Conservation (phyloP, 208 protist genomes). For the Trypanosoma congolense region DNA sequence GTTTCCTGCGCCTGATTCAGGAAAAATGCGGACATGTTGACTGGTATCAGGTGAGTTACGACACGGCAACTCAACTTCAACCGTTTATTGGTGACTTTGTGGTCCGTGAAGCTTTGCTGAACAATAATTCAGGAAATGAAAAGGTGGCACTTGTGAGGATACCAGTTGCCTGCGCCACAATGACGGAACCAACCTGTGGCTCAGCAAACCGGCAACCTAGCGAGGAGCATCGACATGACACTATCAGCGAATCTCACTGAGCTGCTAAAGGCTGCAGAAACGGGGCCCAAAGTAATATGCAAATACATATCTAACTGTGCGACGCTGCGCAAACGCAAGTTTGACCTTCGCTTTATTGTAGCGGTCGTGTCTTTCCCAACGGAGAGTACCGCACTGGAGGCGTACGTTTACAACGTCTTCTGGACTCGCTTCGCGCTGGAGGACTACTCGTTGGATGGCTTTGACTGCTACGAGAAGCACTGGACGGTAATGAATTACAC, state of each 20-base stretch:
- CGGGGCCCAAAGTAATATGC: slow-evolving; percentile 26
- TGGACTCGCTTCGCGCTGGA: slow-evolving; percentile 32
- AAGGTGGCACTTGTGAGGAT: slow-evolving; percentile 6
- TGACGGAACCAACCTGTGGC: slow-evolving; percentile 37
- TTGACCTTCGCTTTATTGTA: slow-evolving; percentile 36
- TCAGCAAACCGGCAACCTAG: slow-evolving; percentile 27
- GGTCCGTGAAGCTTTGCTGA: slow-evolving; percentile 14
- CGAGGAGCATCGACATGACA: slow-evolving; percentile 28
- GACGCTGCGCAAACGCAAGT: slow-evolving; percentile 22
- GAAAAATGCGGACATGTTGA: slow-evolving; percentile 16
- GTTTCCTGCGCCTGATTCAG: slow-evolving; percentile 23
- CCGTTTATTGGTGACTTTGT: slow-evolving; percentile 32
- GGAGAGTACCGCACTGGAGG: slow-evolving; percentile 16
- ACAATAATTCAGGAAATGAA: background rate
- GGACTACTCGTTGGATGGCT: slow-evolving; percentile 23
- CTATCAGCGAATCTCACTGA: slow-evolving; percentile 32
- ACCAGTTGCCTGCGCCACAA: slow-evolving; percentile 2
- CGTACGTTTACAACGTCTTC: slow-evolving; percentile 30
- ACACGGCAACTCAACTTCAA: slow-evolving; percentile 23
- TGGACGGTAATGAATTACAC: slow-evolving; percentile 35
- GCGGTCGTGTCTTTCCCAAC: slow-evolving; percentile 20
- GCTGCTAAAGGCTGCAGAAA: slow-evolving; percentile 36
- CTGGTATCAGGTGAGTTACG: slow-evolving; percentile 35
- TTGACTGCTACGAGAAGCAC: slow-evolving; percentile 30
- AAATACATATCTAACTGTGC: slow-evolving; percentile 33